Percentiles rank a stretch among this genome's conserved stretches.
Conservation (phyloP, 345 rosid species). For the Pelargonium nanum region DNA sequence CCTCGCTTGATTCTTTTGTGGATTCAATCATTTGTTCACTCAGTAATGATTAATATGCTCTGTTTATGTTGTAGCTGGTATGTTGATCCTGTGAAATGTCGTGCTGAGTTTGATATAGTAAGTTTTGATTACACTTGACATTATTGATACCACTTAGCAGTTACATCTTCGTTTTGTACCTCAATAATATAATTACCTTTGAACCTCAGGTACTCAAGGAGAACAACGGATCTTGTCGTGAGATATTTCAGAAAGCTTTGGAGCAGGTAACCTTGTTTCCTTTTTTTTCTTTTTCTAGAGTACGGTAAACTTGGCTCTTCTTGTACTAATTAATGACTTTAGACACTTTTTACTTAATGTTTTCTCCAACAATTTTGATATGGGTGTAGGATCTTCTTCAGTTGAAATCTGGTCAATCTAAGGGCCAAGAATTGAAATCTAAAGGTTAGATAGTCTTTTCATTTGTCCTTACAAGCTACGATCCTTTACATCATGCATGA, state of each 20-base stretch:
- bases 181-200: not conserved
- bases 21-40: not conserved
- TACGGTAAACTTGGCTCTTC: not conserved
- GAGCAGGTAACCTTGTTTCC: slow-evolving; percentile 25
- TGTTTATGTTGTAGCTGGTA: slow-evolving; percentile 24
- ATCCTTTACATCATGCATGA: not conserved
- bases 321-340: not conserved
- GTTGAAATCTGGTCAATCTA: slow-evolving; percentile 14
- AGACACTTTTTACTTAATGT: slow-evolving; percentile 4
- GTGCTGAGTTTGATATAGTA: slow-evolving; percentile 33
- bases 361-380: slow-evolving; percentile 11
- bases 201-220: slow-evolving; percentile 27
- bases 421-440: slow-evolving; percentile 20
- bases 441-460: slow-evolving; percentile 23
- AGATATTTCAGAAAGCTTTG: slow-evolving; percentile 34
- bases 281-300: not conserved
- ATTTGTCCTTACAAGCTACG: too few species aligned
- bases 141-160: not conserved
- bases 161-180: not conserved
- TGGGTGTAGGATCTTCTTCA: slow-evolving; percentile 24
- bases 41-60: not conserved
- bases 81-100: slow-evolving; percentile 28
- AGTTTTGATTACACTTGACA: slow-evolving; percentile 8
- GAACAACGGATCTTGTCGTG: slow-evolving; percentile 22
- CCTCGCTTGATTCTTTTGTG: slow-evolving; percentile 1